Base-by-base conservation (phyloP, 768 basidiomycete species). In the Termitomyces titanicus region DNA sequence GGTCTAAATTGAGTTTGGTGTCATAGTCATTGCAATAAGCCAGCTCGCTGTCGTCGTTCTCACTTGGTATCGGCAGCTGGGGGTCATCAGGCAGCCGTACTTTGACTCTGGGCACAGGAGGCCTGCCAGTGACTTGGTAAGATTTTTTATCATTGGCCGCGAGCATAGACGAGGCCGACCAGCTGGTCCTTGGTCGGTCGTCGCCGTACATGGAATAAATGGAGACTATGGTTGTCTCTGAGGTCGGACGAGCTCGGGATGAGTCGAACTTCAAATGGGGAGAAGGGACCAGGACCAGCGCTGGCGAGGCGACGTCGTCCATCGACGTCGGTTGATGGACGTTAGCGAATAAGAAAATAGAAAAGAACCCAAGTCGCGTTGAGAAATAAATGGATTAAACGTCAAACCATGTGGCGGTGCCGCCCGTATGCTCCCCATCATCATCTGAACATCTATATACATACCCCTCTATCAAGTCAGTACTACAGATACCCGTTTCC, bases 201-300 rank as follows among this genome's bases (percentile, higher is more conserved):
- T 86, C 85, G 51, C 83, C 83, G 68, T 93, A 93, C 90, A 92
- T 92, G 47, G 88, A 90, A 68, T 91, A 93, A 54, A 93, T 92
- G 51, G 88, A 85, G 66, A 87, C 83, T 65, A 92, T 88, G 12
- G 89, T 83, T 47, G 86, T 83, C 63, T 89, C 89, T 12, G 87
- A 83, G 0, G 86, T 85, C 53, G 73, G 74, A 55, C 84, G 80
- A 61, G 72, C 73, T 49, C 83, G 80, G 59, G 44, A 76, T 40
- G 70, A 66, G 70, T 66, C 62, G 6, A 60, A 53, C 25, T 58
- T 58, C 53, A 64, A 62, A 22, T 72, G 69, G 17, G 70, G 67
- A 37, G 73, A 64, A 2, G 73, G 70, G 34, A 73, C 66, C 34
- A 75, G 64, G 54, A 73, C 66, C 60, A 76, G 66, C 59, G 72